Base-by-base conservation (phyloP, 2,329 filamentous ascomycete species). In the Leptodontidium sp. region DNA sequence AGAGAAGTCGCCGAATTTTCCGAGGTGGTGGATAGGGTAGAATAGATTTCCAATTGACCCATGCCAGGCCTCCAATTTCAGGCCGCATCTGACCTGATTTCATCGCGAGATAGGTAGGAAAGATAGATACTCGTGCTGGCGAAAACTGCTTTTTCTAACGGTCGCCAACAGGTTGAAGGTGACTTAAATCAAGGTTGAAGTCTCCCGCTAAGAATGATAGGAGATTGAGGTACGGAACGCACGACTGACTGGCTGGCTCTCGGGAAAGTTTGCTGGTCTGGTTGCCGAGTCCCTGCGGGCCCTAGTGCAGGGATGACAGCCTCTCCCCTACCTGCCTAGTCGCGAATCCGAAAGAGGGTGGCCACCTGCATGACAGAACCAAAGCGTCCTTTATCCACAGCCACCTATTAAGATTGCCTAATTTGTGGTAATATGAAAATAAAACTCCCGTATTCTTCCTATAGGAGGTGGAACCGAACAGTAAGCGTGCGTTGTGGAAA, bases 21-120 rank as follows among this genome's bases (percentile, higher is more conserved):
- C 43, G 43, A 45, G 6, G 43, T 45, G 43, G 12, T 45, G 43
- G 43, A 45, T 45, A 45, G 43, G 43, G 43, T 45, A 45, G 43
- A 45, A 45, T 45, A 45, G 43, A 45, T 45, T 45, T 45, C 43
- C 43, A 45, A 45, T 45, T 45, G 43, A 45, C 43, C 43, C 43
- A 45, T 14, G 11, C 43, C 43, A 45, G 43, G 43, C 43, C 43
- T 7, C 43, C 43, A 14, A 17, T 45, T 45, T 45, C 43, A 14
- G 43, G 43, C 43, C 43, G 12, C 43, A 45, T 45, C 43, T 45
- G 43, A 45, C 15, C 43, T 45, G 43, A 45, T 17, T 45, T 45
- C 43, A 45, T 45, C 43, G 43, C 43, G 43, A 45, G 43, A 45
- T 45, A 14, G 43, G 43, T 45, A 45, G 43, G 43, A 45, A 17